phyloP scores from a whole-genome alignment of 805 yeast genomes.

The Nakazawaea anatomiae region DNA sequence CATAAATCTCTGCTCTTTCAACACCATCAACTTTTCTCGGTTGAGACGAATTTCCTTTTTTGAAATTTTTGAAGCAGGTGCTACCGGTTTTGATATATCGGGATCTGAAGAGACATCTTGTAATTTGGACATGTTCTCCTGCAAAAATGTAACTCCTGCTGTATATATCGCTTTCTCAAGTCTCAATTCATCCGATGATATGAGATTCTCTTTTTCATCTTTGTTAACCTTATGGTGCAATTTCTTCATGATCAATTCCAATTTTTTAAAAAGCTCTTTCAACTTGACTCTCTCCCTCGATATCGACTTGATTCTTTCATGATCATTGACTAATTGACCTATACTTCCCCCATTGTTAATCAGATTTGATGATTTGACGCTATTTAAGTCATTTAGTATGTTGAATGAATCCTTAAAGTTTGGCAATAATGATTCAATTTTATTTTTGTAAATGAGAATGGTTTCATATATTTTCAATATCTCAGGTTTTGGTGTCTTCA shows the following conservation, averaged over 20 bases:
- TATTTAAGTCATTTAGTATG: not conserved
- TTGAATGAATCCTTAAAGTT: slow-evolving; percentile 11
- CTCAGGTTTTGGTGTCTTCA: slow-evolving; percentile 24
- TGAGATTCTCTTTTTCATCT: slow-evolving; percentile 11
- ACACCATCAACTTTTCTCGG: slow-evolving; percentile 76
- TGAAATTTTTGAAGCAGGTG: slow-evolving; percentile 29
- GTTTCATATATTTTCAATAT: slow-evolving; percentile 31
- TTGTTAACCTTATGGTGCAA: slow-evolving; percentile 23
- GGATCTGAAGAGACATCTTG: slow-evolving; percentile 50
- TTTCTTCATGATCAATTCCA: slow-evolving; percentile 44
- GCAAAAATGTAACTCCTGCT: slow-evolving; percentile 55
- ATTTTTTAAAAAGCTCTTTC: slow-evolving; percentile 41
- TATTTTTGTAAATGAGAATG: slow-evolving; percentile 18
- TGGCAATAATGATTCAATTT: slow-evolving; percentile 15
- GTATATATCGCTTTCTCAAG: slow-evolving; percentile 50
- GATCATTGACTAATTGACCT: slow-evolving; percentile 6
- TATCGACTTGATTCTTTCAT: slow-evolving; percentile 27
- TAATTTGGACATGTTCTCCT: slow-evolving; percentile 57
- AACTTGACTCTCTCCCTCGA: slow-evolving; percentile 36
- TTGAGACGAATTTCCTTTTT: slow-evolving; percentile 49
- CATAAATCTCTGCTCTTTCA: slow-evolving; percentile 76
- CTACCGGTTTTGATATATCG: slow-evolving; percentile 17
- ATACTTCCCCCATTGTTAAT: slow-evolving; percentile 1
- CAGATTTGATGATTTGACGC: too few species aligned
- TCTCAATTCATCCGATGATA: slow-evolving; percentile 36